Base-by-base conservation (phyloP, 495 filamentous ascomycete genomes). In the Aspergillus indologenus region DNA sequence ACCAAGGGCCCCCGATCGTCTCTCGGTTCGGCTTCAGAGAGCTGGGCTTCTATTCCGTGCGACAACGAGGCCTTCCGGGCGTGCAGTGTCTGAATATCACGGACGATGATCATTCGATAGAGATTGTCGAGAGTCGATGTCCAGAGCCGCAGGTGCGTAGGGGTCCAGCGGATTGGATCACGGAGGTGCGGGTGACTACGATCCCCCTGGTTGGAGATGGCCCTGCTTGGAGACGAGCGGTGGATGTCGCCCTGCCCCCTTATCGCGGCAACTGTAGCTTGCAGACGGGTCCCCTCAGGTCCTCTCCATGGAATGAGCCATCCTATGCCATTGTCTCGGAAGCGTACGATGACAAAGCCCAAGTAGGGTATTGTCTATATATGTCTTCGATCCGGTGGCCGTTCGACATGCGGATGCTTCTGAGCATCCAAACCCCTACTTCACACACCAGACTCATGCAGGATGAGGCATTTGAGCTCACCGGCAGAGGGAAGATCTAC, bases 81-180 rank as follows among this genome's bases (percentile, higher is more conserved):
- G 72, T 90, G 0, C 74, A 84, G 19, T 73, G 71, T 24, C 61
- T 90, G 14, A 76, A 75, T 4, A 69, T 90, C 21, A 83, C 86
- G 58, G 68, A 71, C 14, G 68, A 73, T 51, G 59, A 70, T n/a
- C 55, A 67, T 23, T 65, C 72, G 15, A 64, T 79, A 18, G 75
- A 78, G 48, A 75, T 74, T 4, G 85, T 81, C 45, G 75, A 83
- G 20, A 83, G 81, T 54, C 44, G 76, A 49, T 79, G 57, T 71
- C 78, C 54, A 68, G 80, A 68, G 71, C 21, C 75, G 60, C 52
- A 78, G 77, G 58, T 76, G 67, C 29, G 68, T 18, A 50, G 24
- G 60, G 69, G 15, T 49, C 56, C 47, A 64, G 18, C 78, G 73
- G 22, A 69, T 46, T 77, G 80, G 48, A 72, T 61, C 18, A 79